A percentile compares a stretch with the other conserved stretches of the same genome.
Evolutionary conservation across 768 basidiomycete genomes (phyloP).

Genomic region (Lactifluus rugatus): DNA sequence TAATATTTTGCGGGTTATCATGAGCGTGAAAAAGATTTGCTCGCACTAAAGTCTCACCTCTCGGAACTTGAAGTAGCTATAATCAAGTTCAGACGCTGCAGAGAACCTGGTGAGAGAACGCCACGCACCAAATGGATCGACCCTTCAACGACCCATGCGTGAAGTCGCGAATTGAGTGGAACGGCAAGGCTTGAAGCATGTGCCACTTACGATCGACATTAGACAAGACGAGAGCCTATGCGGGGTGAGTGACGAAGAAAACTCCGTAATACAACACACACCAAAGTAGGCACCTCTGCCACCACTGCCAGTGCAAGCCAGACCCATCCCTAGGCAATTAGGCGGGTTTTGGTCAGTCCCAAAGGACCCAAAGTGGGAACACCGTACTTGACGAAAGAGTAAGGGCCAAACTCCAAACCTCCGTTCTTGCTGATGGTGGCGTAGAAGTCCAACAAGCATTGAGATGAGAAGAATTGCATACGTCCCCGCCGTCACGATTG

Average conservation of each 20-base stretch:
- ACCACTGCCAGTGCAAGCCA: constrained; percentile 8
- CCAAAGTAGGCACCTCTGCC: constrained; percentile 8
- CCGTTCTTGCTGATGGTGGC: not conserved
- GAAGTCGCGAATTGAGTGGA: not conserved
- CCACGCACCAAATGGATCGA: constrained; percentile 6
- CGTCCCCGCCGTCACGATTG: not conserved
- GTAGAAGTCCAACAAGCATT: constrained; percentile 2
- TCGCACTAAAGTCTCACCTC: not conserved
- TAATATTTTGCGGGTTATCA: not conserved
- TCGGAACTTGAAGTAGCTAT: constrained; percentile 6
- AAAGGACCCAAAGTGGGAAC: too few relatives aligned
- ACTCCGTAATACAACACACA: not conserved
- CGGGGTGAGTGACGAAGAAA: not conserved
- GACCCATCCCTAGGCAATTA: constrained; percentile 2
- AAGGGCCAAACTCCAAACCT: constrained; percentile 1
- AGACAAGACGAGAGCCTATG: not conserved
- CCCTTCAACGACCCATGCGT: not conserved
- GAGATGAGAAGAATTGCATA: constrained; percentile 3
- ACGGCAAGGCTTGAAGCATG: not conserved
- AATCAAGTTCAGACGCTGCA: not conserved
- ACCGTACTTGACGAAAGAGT: constrained; percentile 4
- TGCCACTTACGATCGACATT: constrained; percentile 1
- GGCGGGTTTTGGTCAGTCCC: not conserved
- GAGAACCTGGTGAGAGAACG: not conserved
- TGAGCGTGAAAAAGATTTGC: not conserved